These are phyloP conservation scores for Picochlorum sp. DNA, from an alignment of 139 green algal species.

Conservation along the genomic window DNA sequence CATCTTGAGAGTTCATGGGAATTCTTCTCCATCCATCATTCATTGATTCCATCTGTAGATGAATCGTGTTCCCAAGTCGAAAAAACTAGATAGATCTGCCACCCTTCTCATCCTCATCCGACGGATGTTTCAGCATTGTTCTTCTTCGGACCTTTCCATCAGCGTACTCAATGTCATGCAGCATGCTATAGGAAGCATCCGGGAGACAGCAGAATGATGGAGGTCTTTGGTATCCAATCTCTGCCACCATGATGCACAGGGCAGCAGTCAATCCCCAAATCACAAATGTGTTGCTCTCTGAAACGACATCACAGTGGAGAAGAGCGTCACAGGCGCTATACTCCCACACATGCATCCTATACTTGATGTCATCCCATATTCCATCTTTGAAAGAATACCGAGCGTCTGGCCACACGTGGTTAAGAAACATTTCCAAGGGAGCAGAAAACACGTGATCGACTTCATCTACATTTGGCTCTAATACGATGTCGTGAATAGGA, in stretches of 20 bases:
- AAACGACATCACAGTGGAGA: no score
- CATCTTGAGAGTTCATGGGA: no score
- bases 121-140: no score
- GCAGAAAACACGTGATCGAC: constrained; percentile 51
- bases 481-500: not conserved
- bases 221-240: constrained; percentile 21
- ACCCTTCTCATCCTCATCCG: no score
- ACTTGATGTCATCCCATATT: constrained; percentile 27
- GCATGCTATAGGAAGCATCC: constrained; percentile 16
- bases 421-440: constrained; percentile 37
- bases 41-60: no score
- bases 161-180: constrained; percentile 11
- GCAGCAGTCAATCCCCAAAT: constrained; percentile 62
- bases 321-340: not conserved
- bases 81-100: no score
- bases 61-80: no score
- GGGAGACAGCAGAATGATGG: constrained; percentile 31
- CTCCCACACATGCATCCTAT: constrained; percentile 35
- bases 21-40: no score
- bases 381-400: constrained; percentile 20
- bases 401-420: not conserved
- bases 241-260: constrained; percentile 41
- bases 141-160: constrained; percentile 13
- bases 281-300: constrained; percentile 5
- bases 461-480: constrained; percentile 37